Base-by-base conservation (phyloP, 1,284 basidiomycete genomes). In the Inonotus hispidus region DNA sequence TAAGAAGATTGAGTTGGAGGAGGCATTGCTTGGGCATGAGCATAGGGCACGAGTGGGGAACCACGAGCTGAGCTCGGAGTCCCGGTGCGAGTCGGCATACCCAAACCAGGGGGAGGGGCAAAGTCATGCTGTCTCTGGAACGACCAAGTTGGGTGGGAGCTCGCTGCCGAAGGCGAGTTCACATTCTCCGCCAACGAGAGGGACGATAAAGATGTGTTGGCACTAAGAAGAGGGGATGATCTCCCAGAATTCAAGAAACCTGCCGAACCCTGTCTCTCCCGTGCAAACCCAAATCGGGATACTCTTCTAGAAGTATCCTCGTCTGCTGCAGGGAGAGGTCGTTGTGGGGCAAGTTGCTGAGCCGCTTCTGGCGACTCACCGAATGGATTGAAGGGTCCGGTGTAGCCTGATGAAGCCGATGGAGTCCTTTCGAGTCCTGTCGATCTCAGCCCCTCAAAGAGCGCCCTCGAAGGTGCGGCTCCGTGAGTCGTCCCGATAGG, bases 201-300 rank as follows among this genome's bases (percentile, higher is more conserved):
- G 16, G 59, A 61, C 1, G 73, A 69, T 16, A 81, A 75, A 46
- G 74, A 77, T 53, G 87, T 86, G 59, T 73, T 77, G 50, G 73
- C 74, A 52, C 76, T 82, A 5, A 64, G 29, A 41, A 84, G 73
- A 7, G 86, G 82, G 16, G 85, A 84, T 23, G 84, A 70, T 3
- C 79, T 75, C 43, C 87, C 85, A 21, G 87, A 88, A 13, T 84
- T 82, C 43, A 55, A 47, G 1, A 83, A 70, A 52, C 77, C 69
- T 19, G 78, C 79, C 8, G 86, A 82, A 1, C 79, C 79, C 64
- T 85, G 87, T 49, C 83, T 80, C 16, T 85, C 86, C 23, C 89
- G 83, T 10, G 92, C 92, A 71, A 94, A 94, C 19, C 86, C 88
- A 72, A 93, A 93, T 21, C 92, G 81, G 6, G 91, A 93, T 41